Evolutionary conservation across 495 filamentous ascomycete genomes (phyloP).

Genomic region (Xylaria telfairii): DNA sequence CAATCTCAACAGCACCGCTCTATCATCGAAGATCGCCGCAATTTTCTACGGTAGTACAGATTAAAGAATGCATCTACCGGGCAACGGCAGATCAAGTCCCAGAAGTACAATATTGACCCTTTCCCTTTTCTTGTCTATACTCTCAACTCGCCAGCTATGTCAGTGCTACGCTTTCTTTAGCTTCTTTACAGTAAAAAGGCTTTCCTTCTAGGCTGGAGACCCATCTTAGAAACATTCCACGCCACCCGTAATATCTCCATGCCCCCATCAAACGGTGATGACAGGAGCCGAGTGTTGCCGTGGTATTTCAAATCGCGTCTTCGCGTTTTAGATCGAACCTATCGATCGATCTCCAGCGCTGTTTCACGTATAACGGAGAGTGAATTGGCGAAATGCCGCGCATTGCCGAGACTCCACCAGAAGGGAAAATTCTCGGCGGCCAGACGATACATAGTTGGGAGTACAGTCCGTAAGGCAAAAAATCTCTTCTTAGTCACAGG

Average conservation of each 20-base stretch:
- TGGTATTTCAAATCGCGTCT: background rate
- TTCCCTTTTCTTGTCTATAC: background rate
- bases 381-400: constrained; percentile 11
- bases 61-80: background rate
- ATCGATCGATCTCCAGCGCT: constrained; percentile 17
- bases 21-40: background rate
- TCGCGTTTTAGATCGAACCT: background rate
- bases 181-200: background rate
- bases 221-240: background rate
- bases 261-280: background rate
- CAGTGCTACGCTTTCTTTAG: background rate
- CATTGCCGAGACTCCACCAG: constrained; percentile 26
- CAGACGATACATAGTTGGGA: background rate
- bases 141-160: background rate
- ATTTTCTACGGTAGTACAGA: background rate
- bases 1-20: background rate
- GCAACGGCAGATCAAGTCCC: background rate
- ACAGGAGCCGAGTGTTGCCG: background rate
- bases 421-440: constrained; percentile 14
- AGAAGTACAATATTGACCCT: background rate
- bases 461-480: background rate
- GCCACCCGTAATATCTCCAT: background rate
- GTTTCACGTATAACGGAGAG: background rate
- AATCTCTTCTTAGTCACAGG: background rate
- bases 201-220: background rate